A percentile compares a stretch with the other conserved stretches of the same genome.
These are phyloP conservation scores for Ochromonas danica DNA, from an alignment of 108 stramenopile genomes.

Conservation along the genomic window DNA sequence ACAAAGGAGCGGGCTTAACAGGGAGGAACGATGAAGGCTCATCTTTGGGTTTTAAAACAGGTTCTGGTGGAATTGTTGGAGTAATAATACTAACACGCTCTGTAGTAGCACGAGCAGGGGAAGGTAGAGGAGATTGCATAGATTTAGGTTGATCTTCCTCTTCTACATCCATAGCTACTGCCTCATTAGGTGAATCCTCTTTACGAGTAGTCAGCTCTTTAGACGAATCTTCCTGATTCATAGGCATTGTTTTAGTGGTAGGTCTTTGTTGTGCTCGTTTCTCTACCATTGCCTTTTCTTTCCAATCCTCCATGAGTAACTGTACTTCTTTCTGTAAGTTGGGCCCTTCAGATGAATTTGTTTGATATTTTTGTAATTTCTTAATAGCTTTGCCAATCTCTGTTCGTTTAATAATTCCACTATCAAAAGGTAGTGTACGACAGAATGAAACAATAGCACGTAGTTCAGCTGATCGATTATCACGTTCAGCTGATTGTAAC, in stretches of 20 bases:
- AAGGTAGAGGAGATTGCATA: too few relatives aligned
- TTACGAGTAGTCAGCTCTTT: too few relatives aligned
- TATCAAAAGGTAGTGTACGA: background rate
- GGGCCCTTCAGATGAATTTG: background rate
- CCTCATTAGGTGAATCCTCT: too few relatives aligned
- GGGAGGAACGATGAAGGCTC: too few relatives aligned
- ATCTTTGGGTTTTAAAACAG: too few relatives aligned
- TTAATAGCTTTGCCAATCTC: slow-evolving; percentile 18
- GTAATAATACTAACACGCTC: too few relatives aligned
- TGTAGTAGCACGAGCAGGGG: too few relatives aligned
- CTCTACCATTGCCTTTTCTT: background rate
- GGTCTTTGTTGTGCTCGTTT: background rate
- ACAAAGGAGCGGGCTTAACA: too few relatives aligned
- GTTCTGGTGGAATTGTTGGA: too few relatives aligned
- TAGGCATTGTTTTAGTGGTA: background rate
- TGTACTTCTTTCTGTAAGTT: background rate
- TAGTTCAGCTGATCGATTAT: background rate
- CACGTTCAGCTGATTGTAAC: background rate
- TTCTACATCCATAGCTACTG: too few relatives aligned
- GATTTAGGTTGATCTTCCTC: too few relatives aligned
- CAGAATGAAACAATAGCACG: background rate
- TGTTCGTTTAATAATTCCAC: background rate
- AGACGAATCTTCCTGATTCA: too few relatives aligned
- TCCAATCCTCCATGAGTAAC: background rate
- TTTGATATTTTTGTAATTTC: background rate